phyloP scores from a whole-genome alignment of 345 rosid genomes.

The Eucalyptus marginata region DNA sequence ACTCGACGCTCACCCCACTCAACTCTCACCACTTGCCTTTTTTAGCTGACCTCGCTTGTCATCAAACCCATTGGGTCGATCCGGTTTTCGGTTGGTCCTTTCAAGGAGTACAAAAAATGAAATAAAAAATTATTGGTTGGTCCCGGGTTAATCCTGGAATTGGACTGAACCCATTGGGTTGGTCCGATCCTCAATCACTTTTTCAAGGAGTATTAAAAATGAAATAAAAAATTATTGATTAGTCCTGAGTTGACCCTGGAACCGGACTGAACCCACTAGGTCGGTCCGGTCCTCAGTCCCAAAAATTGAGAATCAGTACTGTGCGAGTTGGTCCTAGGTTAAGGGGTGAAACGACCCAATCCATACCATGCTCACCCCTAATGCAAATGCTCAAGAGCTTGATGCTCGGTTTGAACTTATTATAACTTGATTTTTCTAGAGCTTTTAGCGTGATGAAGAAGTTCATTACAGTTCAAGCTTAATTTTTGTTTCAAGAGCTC shows the following conservation, averaged over 20 bases:
- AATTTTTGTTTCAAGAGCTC: background rate
- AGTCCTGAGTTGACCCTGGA: rapidly evolving
- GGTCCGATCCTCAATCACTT: rapidly evolving
- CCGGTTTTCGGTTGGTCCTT: rapidly evolving
- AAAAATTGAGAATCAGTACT: rapidly evolving
- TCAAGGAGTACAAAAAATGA: rapidly evolving
- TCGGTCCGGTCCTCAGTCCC: rapidly evolving
- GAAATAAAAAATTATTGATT: no score
- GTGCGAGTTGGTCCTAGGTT: rapidly evolving
- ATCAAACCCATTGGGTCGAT: no score
- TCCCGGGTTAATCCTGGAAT: rapidly evolving
- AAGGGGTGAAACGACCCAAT: rapidly evolving
- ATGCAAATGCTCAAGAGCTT: no score
- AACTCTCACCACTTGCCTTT: no score
- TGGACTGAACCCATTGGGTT: rapidly evolving
- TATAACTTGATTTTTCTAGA: no score
- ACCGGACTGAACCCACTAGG: rapidly evolving
- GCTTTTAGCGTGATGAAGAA: background rate
- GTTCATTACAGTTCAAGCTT: background rate
- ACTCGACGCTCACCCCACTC: no score
- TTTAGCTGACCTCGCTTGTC: rapidly evolving
- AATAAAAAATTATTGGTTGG: no score
- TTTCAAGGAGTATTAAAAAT: no score
- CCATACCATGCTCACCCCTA: rapidly evolving
- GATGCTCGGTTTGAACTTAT: no score